Evolutionary conservation across 2,329 filamentous ascomycete genomes (phyloP).

Genomic region (Talaromyces amestolkiae): DNA sequence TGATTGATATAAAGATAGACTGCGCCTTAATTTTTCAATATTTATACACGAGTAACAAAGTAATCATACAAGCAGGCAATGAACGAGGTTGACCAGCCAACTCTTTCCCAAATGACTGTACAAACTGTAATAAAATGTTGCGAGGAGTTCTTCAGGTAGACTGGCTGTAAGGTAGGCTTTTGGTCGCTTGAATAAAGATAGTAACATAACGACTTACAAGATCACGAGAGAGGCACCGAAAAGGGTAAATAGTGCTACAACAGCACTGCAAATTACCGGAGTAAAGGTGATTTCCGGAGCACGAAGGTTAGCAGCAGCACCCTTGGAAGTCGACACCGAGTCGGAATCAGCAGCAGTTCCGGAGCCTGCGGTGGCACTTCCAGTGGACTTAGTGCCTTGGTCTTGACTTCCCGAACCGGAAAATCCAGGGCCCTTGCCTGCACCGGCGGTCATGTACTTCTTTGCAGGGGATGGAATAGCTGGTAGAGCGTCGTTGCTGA

Average conservation of each 20-base stretch:
- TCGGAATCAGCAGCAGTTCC: conserved; percentile 40
- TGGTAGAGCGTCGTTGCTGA: conserved; percentile 53
- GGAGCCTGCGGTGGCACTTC: conserved; percentile 51
- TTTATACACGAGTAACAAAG: conserved; percentile 2
- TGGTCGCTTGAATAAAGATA: neutral
- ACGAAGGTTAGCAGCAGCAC: conserved; percentile 46
- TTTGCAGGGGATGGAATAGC: conserved; percentile 55
- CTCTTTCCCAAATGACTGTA: conserved; percentile 11
- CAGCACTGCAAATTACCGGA: conserved; percentile 52
- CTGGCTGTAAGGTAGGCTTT: neutral
- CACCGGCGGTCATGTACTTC: conserved; percentile 58
- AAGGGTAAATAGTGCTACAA: conserved; percentile 53
- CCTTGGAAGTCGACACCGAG: conserved; percentile 28
- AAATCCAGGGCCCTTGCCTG: conserved; percentile 58
- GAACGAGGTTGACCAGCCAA: conserved; percentile 12
- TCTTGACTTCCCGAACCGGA: conserved; percentile 56
- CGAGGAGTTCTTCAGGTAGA: neutral
- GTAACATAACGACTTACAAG: conserved; percentile 25
- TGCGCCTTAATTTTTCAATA: neutral
- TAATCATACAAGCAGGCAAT: neutral
- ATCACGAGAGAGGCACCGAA: conserved; percentile 50
- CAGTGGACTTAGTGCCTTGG: conserved; percentile 50
- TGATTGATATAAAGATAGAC: neutral
- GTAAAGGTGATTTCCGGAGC: conserved; percentile 48
- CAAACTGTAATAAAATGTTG: neutral